A percentile compares a stretch with the other conserved stretches of the same genome.
Evolutionary conservation across 352 stramenopile genomes (phyloP).

Genomic region (Halophytophthora polymorphica): DNA sequence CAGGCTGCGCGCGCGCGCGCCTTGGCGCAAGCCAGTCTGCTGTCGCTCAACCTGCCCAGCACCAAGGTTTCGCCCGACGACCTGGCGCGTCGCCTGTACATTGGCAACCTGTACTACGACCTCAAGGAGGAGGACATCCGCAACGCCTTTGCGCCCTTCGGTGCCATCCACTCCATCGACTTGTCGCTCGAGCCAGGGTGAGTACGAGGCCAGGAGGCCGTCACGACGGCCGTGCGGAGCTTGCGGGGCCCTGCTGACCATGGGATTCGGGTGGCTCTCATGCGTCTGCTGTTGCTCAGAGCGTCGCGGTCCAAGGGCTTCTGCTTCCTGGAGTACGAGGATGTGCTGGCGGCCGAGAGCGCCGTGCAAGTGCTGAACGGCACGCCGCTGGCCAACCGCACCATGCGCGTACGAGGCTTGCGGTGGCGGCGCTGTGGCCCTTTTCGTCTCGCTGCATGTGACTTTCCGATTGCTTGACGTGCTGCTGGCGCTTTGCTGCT

Average conservation of each 20-base stretch:
- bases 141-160: conserved; percentile 62
- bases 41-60: conserved; percentile 52
- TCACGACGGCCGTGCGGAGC: neutral
- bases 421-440: neutral
- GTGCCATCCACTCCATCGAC: conserved; percentile 69
- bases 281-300: conserved; percentile 17
- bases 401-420: conserved; percentile 44
- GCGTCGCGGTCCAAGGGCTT: conserved; percentile 72
- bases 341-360: conserved; percentile 74
- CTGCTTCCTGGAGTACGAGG: conserved; percentile 81
- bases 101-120: conserved; percentile 82
- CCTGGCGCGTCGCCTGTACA: conserved; percentile 70
- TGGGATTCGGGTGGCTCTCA: neutral
- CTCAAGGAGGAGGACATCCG: conserved; percentile 79
- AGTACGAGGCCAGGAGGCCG: neutral
- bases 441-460: neutral
- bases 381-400: conserved; percentile 51
- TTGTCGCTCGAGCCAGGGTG: conserved; percentile 75
- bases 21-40: conserved; percentile 65
- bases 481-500: neutral
- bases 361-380: conserved; percentile 79
- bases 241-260: neutral
- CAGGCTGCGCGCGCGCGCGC: conserved; percentile 56
- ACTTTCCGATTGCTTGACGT: conserved; percentile 1
- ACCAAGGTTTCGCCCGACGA: conserved; percentile 52